Evolutionary conservation across 495 filamentous ascomycete species (phyloP), one percentile per base, ranked within the genome.

Genomic region (Durotheca rogersii): DNA sequence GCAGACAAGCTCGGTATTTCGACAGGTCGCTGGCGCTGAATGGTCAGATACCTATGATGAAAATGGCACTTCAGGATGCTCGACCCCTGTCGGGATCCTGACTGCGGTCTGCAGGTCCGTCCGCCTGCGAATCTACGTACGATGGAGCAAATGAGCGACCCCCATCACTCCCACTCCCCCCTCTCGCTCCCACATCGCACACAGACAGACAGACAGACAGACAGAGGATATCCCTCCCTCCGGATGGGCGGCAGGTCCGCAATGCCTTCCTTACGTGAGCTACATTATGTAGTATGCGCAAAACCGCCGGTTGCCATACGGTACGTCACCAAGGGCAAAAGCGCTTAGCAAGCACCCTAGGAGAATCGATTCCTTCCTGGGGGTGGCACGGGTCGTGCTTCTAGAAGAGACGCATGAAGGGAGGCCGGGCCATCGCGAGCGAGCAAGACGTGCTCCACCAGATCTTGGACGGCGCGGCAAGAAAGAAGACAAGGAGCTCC

Each of bases 91-190:
- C 32, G 9, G 29, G 17, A 32, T 35, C 47, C 47, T 48, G 38
- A 49, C 43, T 57, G 37, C 47, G 51, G 54, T 44, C 43, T 57
- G 37, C 47, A 56, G 54, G 47, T 52, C 54, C 48, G 46, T 35
- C 33, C 51, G 30, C 42, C 47, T 39, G 23, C 31, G 33, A 4
- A 20, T 41, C 23, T 48, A 39, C 39, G 47, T 53, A 27, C 21
- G 20, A 35, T 39, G 31, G 49, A 41, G 35, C 49, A 39, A 58
- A 50, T 58, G 49, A 34, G 29, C 43, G 19, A 20, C 19, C 20
- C 15, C n/a, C 21, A 41, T 57, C 41, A 37, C 46, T n/a, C n/a
- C n/a, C n/a, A n/a, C n/a, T n/a, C n/a, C n/a, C n/a, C n/a, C n/a
- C n/a, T n/a, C n/a, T n/a, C n/a, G n/a, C n/a, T n/a, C n/a, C n/a